Evolutionary conservation across 306 rosid species (phyloP).

Genomic region (Datisca glomerata): DNA sequence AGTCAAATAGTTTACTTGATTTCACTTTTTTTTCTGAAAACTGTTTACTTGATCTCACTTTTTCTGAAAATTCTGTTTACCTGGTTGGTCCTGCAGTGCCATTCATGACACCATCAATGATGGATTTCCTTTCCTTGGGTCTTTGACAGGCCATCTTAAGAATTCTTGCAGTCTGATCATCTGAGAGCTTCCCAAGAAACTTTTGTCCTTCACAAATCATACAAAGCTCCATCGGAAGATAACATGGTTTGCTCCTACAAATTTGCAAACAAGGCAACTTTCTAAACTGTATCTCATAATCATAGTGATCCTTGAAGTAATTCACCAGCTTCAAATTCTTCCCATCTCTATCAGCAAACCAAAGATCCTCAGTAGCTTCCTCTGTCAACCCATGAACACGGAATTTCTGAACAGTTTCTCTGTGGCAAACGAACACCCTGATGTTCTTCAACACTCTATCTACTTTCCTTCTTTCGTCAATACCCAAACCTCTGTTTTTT

Average conservation of each 20-base stretch:
- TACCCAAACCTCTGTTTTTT: constrained; percentile 40
- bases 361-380: constrained; percentile 78
- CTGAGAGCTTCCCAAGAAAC: constrained; percentile 84
- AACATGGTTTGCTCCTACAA: constrained; percentile 87
- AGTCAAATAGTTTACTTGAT: too few relatives aligned
- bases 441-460: constrained; percentile 82
- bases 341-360: constrained; percentile 88
- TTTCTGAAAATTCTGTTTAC: constrained; percentile 23
- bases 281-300: constrained; percentile 75
- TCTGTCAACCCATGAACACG: constrained; percentile 82
- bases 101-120: constrained; percentile 75
- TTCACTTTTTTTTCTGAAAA: too few relatives aligned
- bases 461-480: constrained; percentile 73
- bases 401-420: constrained; percentile 90
- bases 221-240: constrained; percentile 99
- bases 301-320: constrained; percentile 91
- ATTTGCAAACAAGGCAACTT: constrained; percentile 91
- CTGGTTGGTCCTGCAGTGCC: constrained; percentile 82
- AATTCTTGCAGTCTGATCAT: constrained; percentile 91
- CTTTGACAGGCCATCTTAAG: constrained; percentile 96
- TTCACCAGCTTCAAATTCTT: constrained; percentile 61
- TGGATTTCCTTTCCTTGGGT: constrained; percentile 77
- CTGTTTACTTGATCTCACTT: too few relatives aligned
- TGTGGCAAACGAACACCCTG: constrained; percentile 87
- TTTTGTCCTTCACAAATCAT: constrained; percentile 95